phyloP scores from a whole-genome alignment of 148 eudicot genomes.

The Selenicereus undatus region DNA sequence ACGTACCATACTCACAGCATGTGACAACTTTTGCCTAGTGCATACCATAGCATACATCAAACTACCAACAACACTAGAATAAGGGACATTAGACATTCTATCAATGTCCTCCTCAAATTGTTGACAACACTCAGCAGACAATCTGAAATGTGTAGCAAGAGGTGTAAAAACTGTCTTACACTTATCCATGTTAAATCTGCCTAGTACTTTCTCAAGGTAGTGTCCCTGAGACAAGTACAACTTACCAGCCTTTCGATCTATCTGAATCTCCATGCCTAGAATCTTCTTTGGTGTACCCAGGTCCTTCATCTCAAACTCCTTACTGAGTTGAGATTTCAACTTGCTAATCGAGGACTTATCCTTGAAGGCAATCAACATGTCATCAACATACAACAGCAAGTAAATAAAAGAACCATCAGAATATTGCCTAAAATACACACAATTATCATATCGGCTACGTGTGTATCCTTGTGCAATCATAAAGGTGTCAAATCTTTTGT shows the following conservation, averaged over 20 bases:
- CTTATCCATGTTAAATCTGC: neutral
- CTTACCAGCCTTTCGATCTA: neutral
- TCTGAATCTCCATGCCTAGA: neutral
- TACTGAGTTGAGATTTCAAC: neutral
- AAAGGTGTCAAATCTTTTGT: slow-evolving; percentile 4
- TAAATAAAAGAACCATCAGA: slow-evolving; percentile 2
- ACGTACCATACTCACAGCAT: no score
- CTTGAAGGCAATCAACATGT: neutral
- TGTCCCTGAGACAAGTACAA: neutral
- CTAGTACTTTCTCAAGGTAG: neutral
- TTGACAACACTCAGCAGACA: neutral
- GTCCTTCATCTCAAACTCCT: neutral
- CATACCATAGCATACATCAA: no score
- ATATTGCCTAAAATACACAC: neutral
- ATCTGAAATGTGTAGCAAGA: slow-evolving; percentile 3
- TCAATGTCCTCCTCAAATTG: no score
- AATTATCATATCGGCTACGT: neutral
- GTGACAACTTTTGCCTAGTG: no score
- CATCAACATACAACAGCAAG: slow-evolving; percentile 2
- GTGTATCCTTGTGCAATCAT: neutral
- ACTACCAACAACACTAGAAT: no score
- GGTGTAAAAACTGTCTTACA: neutral
- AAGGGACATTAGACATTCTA: no score
- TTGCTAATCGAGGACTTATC: neutral
- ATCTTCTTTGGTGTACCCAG: neutral